Evolutionary conservation across 129 eudicot species (phyloP).

Genomic region (Scalesia atractyloides): DNA sequence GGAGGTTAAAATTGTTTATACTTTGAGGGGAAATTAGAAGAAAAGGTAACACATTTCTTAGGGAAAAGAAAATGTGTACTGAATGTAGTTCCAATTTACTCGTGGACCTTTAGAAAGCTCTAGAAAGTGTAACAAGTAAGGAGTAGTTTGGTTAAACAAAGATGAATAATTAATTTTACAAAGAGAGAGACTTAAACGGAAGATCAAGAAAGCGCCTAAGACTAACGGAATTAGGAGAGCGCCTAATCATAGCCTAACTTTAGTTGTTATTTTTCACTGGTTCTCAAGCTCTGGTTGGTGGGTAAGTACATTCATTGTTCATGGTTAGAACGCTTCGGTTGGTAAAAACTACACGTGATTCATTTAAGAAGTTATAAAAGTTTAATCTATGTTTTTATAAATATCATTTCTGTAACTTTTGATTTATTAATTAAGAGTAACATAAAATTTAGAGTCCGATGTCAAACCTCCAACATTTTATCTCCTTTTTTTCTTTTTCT

Average conservation of each 20-base stretch:
- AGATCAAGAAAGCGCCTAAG: neutral
- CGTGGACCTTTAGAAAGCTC: no score
- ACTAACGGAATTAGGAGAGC: neutral
- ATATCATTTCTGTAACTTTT: neutral
- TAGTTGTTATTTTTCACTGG: no score
- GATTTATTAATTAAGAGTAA: no score
- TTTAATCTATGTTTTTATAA: neutral
- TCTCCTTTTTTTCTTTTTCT: no score
- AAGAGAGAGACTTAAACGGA: neutral
- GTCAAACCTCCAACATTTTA: no score
- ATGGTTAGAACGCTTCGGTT: neutral
- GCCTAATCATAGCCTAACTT: constrained; percentile 4
- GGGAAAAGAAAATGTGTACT: no score
- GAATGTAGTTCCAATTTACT: no score
- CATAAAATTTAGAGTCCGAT: no score
- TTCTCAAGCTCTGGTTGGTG: no score
- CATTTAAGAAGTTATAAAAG: neutral
- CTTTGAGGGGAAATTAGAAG: neutral
- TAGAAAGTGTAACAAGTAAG: no score
- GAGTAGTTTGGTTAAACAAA: neutral
- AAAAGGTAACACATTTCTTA: no score
- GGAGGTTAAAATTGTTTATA: no score
- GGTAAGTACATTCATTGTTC: neutral
- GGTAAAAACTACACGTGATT: neutral
- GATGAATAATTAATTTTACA: neutral